Evolutionary conservation across 176 grass and related monocot genomes (phyloP).

Genomic region (Oryza nivara): DNA sequence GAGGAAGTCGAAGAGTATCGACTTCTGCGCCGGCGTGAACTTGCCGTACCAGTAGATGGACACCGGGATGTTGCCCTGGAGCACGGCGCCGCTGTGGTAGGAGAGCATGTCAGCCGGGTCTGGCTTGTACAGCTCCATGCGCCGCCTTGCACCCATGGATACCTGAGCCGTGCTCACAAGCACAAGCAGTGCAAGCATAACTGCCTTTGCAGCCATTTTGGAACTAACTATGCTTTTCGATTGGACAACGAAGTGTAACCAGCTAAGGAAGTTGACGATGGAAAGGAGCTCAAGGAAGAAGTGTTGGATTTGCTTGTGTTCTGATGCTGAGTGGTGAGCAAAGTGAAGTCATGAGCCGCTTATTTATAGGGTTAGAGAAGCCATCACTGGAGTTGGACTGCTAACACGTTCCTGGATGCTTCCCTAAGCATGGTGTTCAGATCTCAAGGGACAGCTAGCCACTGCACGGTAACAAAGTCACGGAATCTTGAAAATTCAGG

Average conservation of each 20-base stretch:
- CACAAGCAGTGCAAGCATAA: background rate
- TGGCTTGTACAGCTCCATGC: constrained; percentile 56
- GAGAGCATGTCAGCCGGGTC: constrained; percentile 53
- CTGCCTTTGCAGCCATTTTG: constrained; percentile 34
- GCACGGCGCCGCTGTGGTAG: constrained; percentile 71
- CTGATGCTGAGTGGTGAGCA: constrained; percentile 1
- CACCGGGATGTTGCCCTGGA: constrained; percentile 60
- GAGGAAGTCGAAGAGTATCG: constrained; percentile 76
- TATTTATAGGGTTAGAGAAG: constrained; percentile 38
- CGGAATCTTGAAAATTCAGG: constrained; percentile 23
- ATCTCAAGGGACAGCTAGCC: constrained; percentile 43
- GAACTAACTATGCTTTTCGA: background rate
- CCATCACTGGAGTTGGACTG: background rate
- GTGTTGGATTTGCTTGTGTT: background rate
- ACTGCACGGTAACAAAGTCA: constrained; percentile 10
- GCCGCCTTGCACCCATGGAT: constrained; percentile 38
- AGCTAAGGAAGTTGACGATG: background rate
- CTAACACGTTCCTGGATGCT: constrained; percentile 40
- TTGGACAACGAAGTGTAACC: background rate
- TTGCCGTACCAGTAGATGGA: constrained; percentile 74
- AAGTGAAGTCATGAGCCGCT: background rate
- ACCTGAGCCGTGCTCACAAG: constrained; percentile 35
- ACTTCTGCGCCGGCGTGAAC: constrained; percentile 60
- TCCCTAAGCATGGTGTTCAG: constrained; percentile 20
- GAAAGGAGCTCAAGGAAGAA: background rate